Evolutionary conservation across 2,329 filamentous ascomycete genomes (phyloP), one percentile per base, ranked within the genome.

Genomic region (Rhinocladiella mackenziei): DNA sequence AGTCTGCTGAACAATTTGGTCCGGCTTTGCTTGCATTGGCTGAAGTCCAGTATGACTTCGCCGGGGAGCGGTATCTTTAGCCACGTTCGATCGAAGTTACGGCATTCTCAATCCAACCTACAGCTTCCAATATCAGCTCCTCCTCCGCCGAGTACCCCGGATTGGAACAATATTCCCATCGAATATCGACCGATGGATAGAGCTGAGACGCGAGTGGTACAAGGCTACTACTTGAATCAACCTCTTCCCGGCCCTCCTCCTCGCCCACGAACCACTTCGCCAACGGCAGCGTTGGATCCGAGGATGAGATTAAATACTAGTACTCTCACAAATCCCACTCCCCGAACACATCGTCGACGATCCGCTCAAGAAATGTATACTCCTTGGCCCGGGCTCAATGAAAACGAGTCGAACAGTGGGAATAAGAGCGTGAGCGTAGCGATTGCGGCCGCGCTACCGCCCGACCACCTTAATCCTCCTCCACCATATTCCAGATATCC

Each of bases 401-500:
- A 35, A 9, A 17, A 35, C 11, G 36, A 51, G n/a, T 14, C 10
- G 7, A 9, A 26, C 25, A 14, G 26, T n/a, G 37, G 20, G 22
- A 29, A 29, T n/a, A 45, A 45, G 22, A 34, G 29, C 10, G 36
- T 34, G 39, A 51, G 44, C 13, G 40, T 50, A 20, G 49, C 45
- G 26, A 45, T 54, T 28, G 51, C 48, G 11, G 31, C 44, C 19
- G 48, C 51, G 10, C 40, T 54, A 11, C 48, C 48, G 1, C 48
- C 51, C 17, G 39, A 46, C 5, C 41, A 54, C 37, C 40, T 49
- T 25, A 45, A 54, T 19, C 43, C 45, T 38, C 51, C 51, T 13
- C 51, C 51, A 18, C 45, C 44, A 23, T 54, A 51, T 35, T 48
- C 44, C 29, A 31, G 14, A 4, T 40, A 44, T 17, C 31, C 38